Evolutionary conservation across 768 basidiomycete species (phyloP), one percentile per base, ranked within the genome.

Genomic region (Peribolospora baueri): DNA sequence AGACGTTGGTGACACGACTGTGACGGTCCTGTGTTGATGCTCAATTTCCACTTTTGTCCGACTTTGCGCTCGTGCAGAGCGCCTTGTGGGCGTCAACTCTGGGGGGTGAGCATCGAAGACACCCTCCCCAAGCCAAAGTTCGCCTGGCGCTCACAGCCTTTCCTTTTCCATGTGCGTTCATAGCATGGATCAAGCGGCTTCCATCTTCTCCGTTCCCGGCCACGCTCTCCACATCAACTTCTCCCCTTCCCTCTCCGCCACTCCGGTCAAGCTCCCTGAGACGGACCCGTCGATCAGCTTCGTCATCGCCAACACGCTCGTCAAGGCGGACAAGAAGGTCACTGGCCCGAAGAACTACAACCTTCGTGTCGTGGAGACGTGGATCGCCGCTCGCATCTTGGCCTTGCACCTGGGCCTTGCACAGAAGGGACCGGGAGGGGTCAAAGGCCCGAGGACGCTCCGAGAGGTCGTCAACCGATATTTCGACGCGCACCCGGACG

Each of bases 111-210:
- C 43, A 1, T 45, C 43, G 8, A 45, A 7, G 8, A 7, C 43
- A 7, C 43, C 13, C 43, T 45, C 43, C 43, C 43, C 13, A 4
- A 37, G 43, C 10, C n/a, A 54, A 41, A 49, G 40, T 25, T 11
- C 7, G 38, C 59, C 46, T 61, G 60, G 54, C 36, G 5, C 55
- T 55, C 51, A 5, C 4, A 41, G 54, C 46, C 14, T n/a, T 36
- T 42, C 6, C 6, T 5, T 36, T 11, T 52, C 3, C 10, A 54
- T 54, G 37, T 56, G 49, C 55, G 39, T 14, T 50, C 42, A 5
- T 51, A 82, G 84, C 37, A 83, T 90, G 81, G 87, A 91, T 65
- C 85, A 88, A 72, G 81, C 85, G 1, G 84, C 85, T 0, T 86
- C 83, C 0, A 79, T 86, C 43, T 80, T 90, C 60, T 81, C 77